Evolutionary conservation across 116 monocot species (phyloP).

Genomic region (Papilionanthe hybrid): DNA sequence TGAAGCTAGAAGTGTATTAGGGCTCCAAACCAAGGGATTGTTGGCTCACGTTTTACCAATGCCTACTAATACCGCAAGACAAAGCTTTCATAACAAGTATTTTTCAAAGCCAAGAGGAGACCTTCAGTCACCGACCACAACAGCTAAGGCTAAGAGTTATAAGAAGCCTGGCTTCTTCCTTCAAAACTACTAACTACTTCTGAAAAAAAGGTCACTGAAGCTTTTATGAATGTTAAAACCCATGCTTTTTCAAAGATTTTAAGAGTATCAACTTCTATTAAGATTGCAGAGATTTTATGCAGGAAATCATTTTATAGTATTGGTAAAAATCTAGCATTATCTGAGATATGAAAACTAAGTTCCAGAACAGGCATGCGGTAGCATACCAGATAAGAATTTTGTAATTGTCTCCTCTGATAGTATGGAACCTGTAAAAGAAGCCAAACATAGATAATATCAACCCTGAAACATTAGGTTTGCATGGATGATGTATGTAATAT

Average conservation of each 20-base stretch:
- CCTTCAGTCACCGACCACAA: neutral
- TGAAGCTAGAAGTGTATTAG: neutral
- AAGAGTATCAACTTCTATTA: neutral
- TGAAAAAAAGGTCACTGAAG: neutral
- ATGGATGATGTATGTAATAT: neutral
- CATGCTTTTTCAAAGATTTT: neutral
- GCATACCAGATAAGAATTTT: conserved; percentile 66
- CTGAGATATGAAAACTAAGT: neutral
- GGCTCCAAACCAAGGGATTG: neutral
- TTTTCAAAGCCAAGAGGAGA: neutral
- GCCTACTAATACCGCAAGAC: neutral
- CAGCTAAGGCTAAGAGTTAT: neutral
- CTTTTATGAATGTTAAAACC: neutral
- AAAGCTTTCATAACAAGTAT: neutral
- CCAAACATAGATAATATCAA: neutral
- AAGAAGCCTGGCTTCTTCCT: neutral
- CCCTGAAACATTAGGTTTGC: neutral
- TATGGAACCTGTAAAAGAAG: conserved; percentile 41
- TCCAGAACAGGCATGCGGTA: neutral
- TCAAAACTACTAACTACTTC: neutral
- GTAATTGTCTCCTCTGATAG: conserved; percentile 64
- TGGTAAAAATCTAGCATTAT: neutral
- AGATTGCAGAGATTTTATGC: neutral
- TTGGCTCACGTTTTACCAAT: neutral
- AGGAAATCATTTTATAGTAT: neutral